A percentile compares a stretch with the other conserved stretches of the same genome.
These are phyloP conservation scores for Heliosperma pusillum DNA, from an alignment of 148 eudicot genomes.

Conservation along the genomic window DNA sequence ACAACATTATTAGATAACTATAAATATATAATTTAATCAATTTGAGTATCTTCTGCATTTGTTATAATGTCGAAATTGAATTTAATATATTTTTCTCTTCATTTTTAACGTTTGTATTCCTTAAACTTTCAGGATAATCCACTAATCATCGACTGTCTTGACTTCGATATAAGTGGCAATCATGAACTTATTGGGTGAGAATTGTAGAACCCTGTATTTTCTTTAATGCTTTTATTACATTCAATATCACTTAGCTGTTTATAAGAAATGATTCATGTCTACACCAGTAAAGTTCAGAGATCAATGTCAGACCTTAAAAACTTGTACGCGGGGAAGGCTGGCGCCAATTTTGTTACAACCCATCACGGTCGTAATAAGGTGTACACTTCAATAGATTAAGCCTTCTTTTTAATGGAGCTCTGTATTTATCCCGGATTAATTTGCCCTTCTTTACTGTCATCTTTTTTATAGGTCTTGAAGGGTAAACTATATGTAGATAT, in stretches of 20 bases:
- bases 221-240: not conserved
- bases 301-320: conserved; percentile 49
- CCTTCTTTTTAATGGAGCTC: not conserved
- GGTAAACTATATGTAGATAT: conserved; percentile 61
- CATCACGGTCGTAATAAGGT: conserved; percentile 17
- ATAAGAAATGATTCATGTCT: not conserved
- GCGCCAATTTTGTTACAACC: not conserved
- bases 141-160: conserved; percentile 61
- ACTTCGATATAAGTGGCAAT: conserved; percentile 55
- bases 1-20: no score
- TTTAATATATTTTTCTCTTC: not conserved
- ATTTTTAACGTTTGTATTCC: not conserved
- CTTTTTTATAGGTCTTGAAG: conserved; percentile 38
- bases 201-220: not conserved
- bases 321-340: conserved; percentile 33
- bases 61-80: not conserved
- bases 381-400: not conserved
- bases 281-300: conserved; percentile 50
- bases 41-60: not conserved
- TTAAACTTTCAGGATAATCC: conserved; percentile 52
- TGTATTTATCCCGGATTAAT: not conserved
- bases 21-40: no score
- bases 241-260: not conserved
- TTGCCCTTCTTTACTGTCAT: not conserved
- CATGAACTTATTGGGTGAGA: conserved; percentile 59